Base-by-base conservation (phyloP, 257 asterid genomes). In the Scutellaria barbata region DNA sequence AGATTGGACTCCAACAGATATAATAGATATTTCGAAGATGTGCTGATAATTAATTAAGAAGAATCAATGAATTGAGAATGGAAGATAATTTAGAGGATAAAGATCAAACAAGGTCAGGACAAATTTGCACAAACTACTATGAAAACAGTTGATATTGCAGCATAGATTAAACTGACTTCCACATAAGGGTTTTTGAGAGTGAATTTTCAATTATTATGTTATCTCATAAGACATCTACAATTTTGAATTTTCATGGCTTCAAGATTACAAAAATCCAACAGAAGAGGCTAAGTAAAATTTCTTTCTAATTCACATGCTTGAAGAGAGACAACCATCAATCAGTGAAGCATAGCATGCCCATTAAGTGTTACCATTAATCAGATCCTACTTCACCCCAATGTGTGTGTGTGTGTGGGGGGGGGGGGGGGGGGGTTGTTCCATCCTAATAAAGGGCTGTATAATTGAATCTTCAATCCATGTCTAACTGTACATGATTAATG, bases 21-120 rank as follows among this genome's bases (percentile, higher is more conserved):
- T 18, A 18, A 8, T 10, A 22, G 11, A 53, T 33, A n/a, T 42
- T 25, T 25, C 71, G 13, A 59, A 67, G 13, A 16, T 22, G 33
- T 69, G 48, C 18, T 61, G 69, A 80, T 53, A 3, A 66, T 56
- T 43, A 20, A 71, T 57, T 3, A 11, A 30, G 13, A 62, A 35
- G 35, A 14, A 37, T 47, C 76, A 18, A 35, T 54, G 55, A 62
- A 48, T 18, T 61, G 46, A 77, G 62, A 18, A 58, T 0, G 8
- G 17, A 16, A 46, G 25, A 46, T 37, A 18, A 16, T 10, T 54
- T 37, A 20, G 20, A 25, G 0, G 41, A 41, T 1, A 37, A 14
- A 50, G 40, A 20, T 14, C 13, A 13, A 52, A 52, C 60, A 40
- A 17, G 6, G 4, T 22, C 37, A 51, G 16, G 5, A 56, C 9